Conservation (phyloP, 768 basidiomycete genomes). For the Lactifluus pinguis region DNA sequence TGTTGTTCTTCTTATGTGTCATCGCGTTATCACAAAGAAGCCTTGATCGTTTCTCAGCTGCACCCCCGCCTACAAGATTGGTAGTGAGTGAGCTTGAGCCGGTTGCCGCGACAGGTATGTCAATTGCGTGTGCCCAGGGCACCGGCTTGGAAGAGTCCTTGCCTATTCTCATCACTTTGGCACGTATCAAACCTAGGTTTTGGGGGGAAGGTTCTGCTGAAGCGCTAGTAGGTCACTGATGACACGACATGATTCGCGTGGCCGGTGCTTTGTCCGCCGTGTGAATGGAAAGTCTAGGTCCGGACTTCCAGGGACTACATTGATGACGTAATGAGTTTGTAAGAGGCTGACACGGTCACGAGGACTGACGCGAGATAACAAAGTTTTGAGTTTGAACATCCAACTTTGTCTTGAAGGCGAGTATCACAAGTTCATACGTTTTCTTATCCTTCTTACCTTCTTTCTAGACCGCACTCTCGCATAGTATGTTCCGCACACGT, state of each 20-base stretch:
- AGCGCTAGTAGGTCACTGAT: too few relatives aligned
- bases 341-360: conserved; percentile 11
- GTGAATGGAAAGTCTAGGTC: too few relatives aligned
- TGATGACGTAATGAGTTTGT: too few relatives aligned
- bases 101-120: not conserved
- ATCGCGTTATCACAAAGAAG: not conserved
- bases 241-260: too few relatives aligned
- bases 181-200: too few relatives aligned
- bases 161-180: too few relatives aligned
- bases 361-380: not conserved
- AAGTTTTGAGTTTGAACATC: not conserved
- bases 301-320: too few relatives aligned
- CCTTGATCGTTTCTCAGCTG: not conserved
- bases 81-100: not conserved
- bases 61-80: not conserved
- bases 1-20: not conserved
- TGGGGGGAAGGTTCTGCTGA: too few relatives aligned
- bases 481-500: conserved; percentile 23
- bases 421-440: not conserved
- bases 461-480: not conserved
- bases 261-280: too few relatives aligned
- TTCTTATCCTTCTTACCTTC: not conserved
- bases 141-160: too few relatives aligned
- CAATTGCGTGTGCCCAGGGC: too few relatives aligned
- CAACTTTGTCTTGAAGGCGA: not conserved